These are phyloP conservation scores for Penicillium sp. DNA, from an alignment of 2,329 filamentous ascomycete species.

Conservation along the genomic window DNA sequence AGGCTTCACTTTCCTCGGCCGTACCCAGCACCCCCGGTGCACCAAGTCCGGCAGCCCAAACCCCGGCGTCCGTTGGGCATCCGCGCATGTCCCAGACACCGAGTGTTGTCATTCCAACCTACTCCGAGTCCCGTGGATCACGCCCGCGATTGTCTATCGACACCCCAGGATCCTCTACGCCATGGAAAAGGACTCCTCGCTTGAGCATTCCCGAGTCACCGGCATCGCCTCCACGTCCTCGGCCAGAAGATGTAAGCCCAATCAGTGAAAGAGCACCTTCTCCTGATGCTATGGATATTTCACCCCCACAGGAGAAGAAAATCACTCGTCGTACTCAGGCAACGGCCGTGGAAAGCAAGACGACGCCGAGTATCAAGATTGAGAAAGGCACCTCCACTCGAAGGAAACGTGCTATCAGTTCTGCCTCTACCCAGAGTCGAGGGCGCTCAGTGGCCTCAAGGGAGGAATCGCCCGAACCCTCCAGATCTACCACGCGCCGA, in stretches of 20 bases:
- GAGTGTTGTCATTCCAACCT: constrained; percentile 27
- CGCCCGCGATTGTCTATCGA: constrained; percentile 41
- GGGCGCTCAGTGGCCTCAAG: constrained; percentile 40
- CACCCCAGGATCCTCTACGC: constrained; percentile 45
- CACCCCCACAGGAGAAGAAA: constrained; percentile 30
- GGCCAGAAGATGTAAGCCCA: constrained; percentile 48
- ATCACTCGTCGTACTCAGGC: constrained; percentile 22
- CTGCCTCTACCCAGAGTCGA: constrained; percentile 40
- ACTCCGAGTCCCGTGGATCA: constrained; percentile 29
- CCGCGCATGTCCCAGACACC: constrained; percentile 33
- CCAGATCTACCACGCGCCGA: constrained; percentile 32
- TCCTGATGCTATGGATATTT: constrained; percentile 34
- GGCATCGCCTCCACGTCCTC: constrained; percentile 43
- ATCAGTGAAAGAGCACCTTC: constrained; percentile 48
- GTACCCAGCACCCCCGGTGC: constrained; percentile 34
- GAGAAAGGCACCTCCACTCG: constrained; percentile 29
- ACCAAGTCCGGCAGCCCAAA: constrained; percentile 21
- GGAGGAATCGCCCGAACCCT: constrained; percentile 30
- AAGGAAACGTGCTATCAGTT: constrained; percentile 37
- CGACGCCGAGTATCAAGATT: constrained; percentile 23
- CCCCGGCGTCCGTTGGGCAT: constrained; percentile 28
- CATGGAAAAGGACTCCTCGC: constrained; percentile 46
- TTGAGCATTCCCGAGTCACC: constrained; percentile 39
- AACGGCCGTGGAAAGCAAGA: constrained; percentile 22
- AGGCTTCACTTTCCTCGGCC: constrained; percentile 18